Conservation (phyloP, 176 grass and related monocot species). For the Alopecurus myosuroides region DNA sequence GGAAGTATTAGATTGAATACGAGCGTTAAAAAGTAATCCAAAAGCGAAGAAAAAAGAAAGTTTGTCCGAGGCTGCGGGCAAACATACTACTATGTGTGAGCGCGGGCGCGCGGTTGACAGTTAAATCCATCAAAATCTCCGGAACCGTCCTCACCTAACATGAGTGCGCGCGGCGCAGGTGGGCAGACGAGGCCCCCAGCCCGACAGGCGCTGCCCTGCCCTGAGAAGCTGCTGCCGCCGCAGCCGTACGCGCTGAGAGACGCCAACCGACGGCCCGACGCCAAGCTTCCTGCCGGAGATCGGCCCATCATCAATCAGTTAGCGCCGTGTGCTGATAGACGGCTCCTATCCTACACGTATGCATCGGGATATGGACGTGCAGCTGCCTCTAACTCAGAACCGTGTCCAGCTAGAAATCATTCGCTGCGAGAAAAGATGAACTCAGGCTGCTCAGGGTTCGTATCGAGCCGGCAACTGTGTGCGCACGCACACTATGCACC, state of each 20-base stretch:
- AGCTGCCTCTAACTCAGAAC: neutral
- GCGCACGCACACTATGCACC: neutral
- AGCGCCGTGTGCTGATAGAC: neutral
- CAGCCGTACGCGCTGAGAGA: neutral
- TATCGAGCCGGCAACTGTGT: neutral
- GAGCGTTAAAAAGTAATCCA: too few relatives aligned
- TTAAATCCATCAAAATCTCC: neutral
- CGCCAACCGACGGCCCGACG: neutral
- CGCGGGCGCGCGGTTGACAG: too few relatives aligned
- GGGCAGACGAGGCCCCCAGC: neutral
- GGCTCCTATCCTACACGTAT: neutral
- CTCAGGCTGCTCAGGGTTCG: neutral
- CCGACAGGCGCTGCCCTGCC: neutral
- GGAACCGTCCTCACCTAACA: neutral
- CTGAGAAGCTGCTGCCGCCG: neutral
- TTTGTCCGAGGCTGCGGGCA: too few relatives aligned
- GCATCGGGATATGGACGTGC: neutral
- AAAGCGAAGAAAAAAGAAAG: too few relatives aligned
- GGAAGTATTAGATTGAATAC: too few relatives aligned
- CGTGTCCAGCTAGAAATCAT: neutral
- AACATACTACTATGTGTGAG: too few relatives aligned
- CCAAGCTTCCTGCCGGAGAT: neutral
- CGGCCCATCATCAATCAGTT: neutral
- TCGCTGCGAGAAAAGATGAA: neutral
- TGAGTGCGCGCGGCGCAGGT: neutral